These are phyloP conservation scores for Globisporangium nodosum DNA, from an alignment of 352 stramenopile genomes.

Conservation along the genomic window DNA sequence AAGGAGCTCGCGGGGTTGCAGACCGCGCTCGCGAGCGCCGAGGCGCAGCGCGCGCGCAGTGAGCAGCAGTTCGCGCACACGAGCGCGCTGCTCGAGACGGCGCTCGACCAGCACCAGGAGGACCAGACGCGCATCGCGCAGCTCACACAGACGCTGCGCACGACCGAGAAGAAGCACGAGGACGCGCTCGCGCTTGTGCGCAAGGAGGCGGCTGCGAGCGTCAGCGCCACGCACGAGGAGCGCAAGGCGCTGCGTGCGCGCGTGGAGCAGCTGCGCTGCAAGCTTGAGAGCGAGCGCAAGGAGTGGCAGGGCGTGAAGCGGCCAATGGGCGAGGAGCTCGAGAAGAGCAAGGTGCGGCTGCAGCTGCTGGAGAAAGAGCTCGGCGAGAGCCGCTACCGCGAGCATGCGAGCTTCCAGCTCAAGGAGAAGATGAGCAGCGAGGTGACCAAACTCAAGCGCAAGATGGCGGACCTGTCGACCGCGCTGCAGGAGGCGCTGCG, in stretches of 20 bases:
- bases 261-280: conserved; percentile 60
- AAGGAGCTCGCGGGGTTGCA: conserved; percentile 64
- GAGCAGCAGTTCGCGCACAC: conserved; percentile 60
- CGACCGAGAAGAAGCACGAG: conserved; percentile 55
- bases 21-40: conserved; percentile 27
- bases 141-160: conserved; percentile 49
- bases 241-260: conserved; percentile 59
- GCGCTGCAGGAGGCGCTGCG: conserved; percentile 47
- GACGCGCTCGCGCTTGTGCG: conserved; percentile 52
- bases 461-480: conserved; percentile 40
- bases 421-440: conserved; percentile 67
- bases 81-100: conserved; percentile 63
- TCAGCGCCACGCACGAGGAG: conserved; percentile 60
- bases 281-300: conserved; percentile 63
- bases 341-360: conserved; percentile 39
- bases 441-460: conserved; percentile 43
- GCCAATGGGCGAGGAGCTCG: conserved; percentile 47
- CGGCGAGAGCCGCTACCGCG: conserved; percentile 49
- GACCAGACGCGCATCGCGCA: conserved; percentile 46
- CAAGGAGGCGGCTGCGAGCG: conserved; percentile 41
- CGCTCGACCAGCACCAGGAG: conserved; percentile 69
- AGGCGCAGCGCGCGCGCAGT: conserved; percentile 41
- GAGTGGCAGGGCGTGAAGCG: conserved; percentile 53
- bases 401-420: conserved; percentile 56
- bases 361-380: conserved; percentile 67